Conservation (phyloP, 192 early-diverging fungal species). For the Dimargaris verticillata region DNA sequence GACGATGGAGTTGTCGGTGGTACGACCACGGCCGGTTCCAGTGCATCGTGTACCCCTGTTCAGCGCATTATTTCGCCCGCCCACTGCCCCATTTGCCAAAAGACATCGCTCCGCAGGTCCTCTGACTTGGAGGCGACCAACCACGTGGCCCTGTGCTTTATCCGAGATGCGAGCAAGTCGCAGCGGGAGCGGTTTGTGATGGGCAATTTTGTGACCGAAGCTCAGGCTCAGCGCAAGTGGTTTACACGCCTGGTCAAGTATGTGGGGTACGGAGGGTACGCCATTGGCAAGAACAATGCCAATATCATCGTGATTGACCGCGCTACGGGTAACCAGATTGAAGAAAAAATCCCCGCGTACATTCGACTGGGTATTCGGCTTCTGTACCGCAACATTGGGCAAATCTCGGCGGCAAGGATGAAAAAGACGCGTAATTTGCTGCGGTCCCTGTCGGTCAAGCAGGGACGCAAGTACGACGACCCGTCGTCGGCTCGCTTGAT, state of each 20-base stretch:
- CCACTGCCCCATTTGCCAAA: constrained; percentile 55
- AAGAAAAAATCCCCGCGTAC: constrained; percentile 66
- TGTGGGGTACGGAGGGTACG: constrained; percentile 44
- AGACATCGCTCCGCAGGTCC: constrained; percentile 28
- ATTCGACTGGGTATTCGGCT: constrained; percentile 64
- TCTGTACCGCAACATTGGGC: constrained; percentile 44
- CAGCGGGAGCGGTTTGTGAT: constrained; percentile 49
- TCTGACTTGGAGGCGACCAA: constrained; percentile 54
- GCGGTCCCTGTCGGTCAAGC: constrained; percentile 37
- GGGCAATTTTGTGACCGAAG: constrained; percentile 61
- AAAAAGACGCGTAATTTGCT: constrained; percentile 23
- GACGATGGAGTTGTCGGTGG: background rate
- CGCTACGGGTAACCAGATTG: constrained; percentile 40
- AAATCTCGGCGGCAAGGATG: constrained; percentile 6
- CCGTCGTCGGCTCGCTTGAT: constrained; percentile 47
- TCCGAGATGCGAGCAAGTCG: constrained; percentile 38
- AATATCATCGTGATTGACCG: constrained; percentile 67
- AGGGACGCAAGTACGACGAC: constrained; percentile 53
- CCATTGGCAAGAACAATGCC: constrained; percentile 42
- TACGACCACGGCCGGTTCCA: background rate
- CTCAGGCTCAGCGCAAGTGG: constrained; percentile 55
- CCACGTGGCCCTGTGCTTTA: constrained; percentile 56
- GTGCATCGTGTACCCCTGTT: too few species aligned
- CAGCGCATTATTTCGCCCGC: constrained; percentile 6
- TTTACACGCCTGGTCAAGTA: constrained; percentile 41